A percentile compares a stretch with the other conserved stretches of the same genome.
Conservation (phyloP, 805 yeast species). For the Grigorovia transvaalensis region DNA sequence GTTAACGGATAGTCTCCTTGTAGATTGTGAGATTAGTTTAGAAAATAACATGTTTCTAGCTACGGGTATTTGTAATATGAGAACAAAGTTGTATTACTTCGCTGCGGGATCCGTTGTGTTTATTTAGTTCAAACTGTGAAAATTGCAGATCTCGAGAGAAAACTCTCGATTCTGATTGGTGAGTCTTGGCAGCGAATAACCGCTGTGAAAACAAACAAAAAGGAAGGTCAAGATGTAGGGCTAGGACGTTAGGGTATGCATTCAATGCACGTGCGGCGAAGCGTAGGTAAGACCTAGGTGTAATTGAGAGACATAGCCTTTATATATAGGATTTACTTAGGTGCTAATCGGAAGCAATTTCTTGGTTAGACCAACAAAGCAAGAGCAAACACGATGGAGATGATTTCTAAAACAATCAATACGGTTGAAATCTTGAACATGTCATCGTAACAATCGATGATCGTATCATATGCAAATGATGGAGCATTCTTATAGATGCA, state of each 20-base stretch:
- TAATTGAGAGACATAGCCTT: too few species aligned
- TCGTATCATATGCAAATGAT: background rate
- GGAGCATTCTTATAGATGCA: conserved; percentile 2
- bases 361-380: background rate
- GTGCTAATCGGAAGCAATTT: background rate
- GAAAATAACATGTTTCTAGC: background rate
- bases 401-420: background rate
- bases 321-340: background rate
- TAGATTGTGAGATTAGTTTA: background rate
- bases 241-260: too few species aligned
- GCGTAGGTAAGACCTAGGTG: too few species aligned
- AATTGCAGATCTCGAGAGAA: too few species aligned
- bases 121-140: too few species aligned
- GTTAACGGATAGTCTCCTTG: background rate
- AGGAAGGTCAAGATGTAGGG: too few species aligned
- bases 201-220: too few species aligned
- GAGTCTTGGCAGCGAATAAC: too few species aligned
- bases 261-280: too few species aligned
- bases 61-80: background rate
- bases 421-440: background rate
- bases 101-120: too few species aligned
- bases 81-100: too few species aligned
- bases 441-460: background rate
- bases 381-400: background rate
- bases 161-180: too few species aligned